Evolutionary conservation across 2,329 filamentous ascomycete genomes (phyloP), one percentile per base, ranked within the genome.

Genomic region (Trematosphaeria pertusa): DNA sequence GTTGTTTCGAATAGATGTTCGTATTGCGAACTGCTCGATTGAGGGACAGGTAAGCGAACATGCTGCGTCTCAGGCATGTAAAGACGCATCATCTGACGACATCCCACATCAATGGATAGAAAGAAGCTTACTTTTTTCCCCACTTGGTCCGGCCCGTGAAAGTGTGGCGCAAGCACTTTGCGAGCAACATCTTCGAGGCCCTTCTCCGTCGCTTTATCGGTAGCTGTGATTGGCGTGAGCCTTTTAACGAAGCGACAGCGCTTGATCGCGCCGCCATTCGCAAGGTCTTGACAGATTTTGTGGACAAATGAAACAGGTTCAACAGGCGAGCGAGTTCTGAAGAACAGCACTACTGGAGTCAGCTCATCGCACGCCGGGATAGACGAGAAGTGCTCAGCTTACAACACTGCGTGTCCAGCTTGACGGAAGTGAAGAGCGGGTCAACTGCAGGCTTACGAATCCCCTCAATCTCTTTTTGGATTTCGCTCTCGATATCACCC

Each of bases 1-100:
- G 71, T 92, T 86, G 62, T 88, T 89, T 44, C 89, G 85, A 51
- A 90, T 83, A 11, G 83, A 87, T n/a, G 87, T 84, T 34, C 89
- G 84, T 58, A 95, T 92, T n/a, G 89, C 89, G 72, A 91, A 94
- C 89, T 93, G 51, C 20, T 7, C 32, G 35, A 41, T 43, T 19
- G 38, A 44, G 30, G 28, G 30, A 41, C 24, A 24, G 21, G 33
- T 69, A 56, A 69, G 63, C 48, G 37, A 50, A 24, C 37, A 42
- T 42, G 18, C 24, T 41, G 44, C 45, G 37, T 44, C 40, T 43
- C 40, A 50, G 34, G n/a, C n/a, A 43, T 34, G 39, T 10, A 46
- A 28, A 38, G 30, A 21, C 38, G 45, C 41, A 39, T 49, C 30
- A 46, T 45, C 43, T 50, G 37, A 46, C 39, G 37, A 30, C 31